Percentiles rank a stretch among this genome's conserved stretches.
phyloP scores from a whole-genome alignment of 768 basidiomycete species.

The Strobilomyces dryophilus region DNA sequence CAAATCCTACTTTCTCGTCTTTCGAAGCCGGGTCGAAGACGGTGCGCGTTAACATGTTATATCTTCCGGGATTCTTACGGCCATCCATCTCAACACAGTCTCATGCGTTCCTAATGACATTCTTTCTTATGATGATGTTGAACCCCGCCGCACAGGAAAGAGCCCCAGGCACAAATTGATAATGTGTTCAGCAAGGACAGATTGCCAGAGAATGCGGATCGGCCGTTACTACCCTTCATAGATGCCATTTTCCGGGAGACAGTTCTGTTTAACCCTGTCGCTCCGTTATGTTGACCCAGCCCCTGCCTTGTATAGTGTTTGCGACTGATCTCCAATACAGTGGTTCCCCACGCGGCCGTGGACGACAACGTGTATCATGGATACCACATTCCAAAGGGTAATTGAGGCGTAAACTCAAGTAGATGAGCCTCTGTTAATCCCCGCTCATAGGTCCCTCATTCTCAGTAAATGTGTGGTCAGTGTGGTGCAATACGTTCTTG shows the following conservation, averaged over 20 bases:
- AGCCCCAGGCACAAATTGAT: slow-evolving; percentile 9
- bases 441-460: slow-evolving; percentile 2
- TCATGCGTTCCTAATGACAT: neutral
- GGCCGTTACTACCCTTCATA: slow-evolving; percentile 5
- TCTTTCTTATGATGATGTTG: slow-evolving; percentile 2
- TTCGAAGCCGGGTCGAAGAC: neutral
- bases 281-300: slow-evolving; percentile 3
- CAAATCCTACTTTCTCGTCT: too few species aligned
- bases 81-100: neutral
- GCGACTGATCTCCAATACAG: neutral
- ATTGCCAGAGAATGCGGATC: slow-evolving; percentile 6
- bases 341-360: slow-evolving; percentile 19
- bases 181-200: slow-evolving; percentile 4
- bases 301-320: neutral
- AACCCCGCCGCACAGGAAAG: slow-evolving; percentile 1
- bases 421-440: neutral
- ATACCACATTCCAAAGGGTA: slow-evolving; percentile 38
- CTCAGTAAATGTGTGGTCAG: slow-evolving; percentile 10
- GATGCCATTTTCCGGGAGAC: slow-evolving; percentile 11
- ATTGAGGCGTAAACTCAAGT: neutral
- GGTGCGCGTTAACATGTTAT: neutral
- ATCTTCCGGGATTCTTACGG: neutral
- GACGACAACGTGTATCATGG: slow-evolving; percentile 18
- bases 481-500: neutral
- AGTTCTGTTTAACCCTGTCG: neutral